Evolutionary conservation across 345 rosid species (phyloP), one percentile per base, ranked within the genome.

Genomic region (Raphanus sativus): DNA sequence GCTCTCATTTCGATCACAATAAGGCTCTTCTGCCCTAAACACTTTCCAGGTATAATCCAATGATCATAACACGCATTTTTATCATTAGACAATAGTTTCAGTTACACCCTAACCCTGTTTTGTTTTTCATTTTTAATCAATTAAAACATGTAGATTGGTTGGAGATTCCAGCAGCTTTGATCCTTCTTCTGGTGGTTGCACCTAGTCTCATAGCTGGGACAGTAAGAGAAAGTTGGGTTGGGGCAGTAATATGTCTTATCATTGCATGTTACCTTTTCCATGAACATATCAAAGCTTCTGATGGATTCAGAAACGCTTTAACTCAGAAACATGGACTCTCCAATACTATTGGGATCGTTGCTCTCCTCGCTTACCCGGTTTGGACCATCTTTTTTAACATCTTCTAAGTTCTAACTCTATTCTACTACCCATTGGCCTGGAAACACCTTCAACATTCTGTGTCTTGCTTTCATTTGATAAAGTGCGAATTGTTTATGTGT

Each of bases 241-340:
- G 97, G 1, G 89, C 87, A 54, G 33, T 71, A 1, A 86, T 91
- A 64, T 88, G 99, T 76, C 96, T 92, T 26, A 0, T 82, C 60
- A 90, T 95, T 1, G 98, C 89, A 29, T 92, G 98, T 70, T 95
- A 91, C 87, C 84, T 92, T 5, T 76, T 95, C 70, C 99, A 95
- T 77, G 93, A 95, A 75, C 97, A 95, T 84, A 86, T 95, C 13
- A 87, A 94, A 52, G 97, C 99, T 16, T 82, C 98, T 2, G 99
- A 93, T 8, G 99, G 99, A 59, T 87, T 95, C 89, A 86, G 91
- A 62, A 89, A 91, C 62, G 82, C 97, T 8, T 87, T 95, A 40
- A 92, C 92, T 5, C 86, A 84, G 42, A 67, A 82, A 70, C 74
- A 91, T 64, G 97, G 98, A 56, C 78, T 92, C 71, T 91, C 98